A percentile compares a stretch with the other conserved stretches of the same genome.
These are phyloP conservation scores for Wickerhamiella cacticola DNA, from an alignment of 805 yeast species.

Conservation along the genomic window DNA sequence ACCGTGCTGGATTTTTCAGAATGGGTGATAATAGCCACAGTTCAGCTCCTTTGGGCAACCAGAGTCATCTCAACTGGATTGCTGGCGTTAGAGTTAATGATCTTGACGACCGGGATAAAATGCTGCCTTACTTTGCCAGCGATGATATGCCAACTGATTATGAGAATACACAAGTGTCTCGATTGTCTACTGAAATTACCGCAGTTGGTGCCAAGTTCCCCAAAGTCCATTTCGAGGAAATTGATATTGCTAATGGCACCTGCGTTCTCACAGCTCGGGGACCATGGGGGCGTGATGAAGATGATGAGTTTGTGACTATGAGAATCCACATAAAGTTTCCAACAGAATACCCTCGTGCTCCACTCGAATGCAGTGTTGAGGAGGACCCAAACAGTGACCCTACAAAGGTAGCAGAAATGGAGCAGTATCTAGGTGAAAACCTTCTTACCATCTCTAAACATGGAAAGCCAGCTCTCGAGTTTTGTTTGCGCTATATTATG, in stretches of 20 bases:
- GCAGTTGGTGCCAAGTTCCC: slow-evolving; percentile 82
- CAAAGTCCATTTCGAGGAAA: slow-evolving; percentile 70
- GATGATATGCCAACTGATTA: slow-evolving; percentile 22
- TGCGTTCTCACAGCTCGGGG: slow-evolving; percentile 70
- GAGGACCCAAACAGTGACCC: slow-evolving; percentile 58
- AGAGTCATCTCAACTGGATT: slow-evolving; percentile 62
- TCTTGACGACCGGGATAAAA: background rate
- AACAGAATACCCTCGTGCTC: slow-evolving; percentile 50
- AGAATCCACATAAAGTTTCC: slow-evolving; percentile 66
- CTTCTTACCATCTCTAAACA: slow-evolving; percentile 43
- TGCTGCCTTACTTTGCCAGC: slow-evolving; percentile 6
- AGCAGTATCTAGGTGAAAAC: slow-evolving; percentile 42
- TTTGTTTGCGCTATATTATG: slow-evolving; percentile 58
- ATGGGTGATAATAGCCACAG: background rate
- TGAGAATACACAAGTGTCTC: slow-evolving; percentile 17
- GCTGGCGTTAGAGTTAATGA: slow-evolving; percentile 64
- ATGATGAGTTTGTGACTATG: slow-evolving; percentile 45
- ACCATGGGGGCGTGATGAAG: slow-evolving; percentile 43
- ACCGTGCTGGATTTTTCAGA: slow-evolving; percentile 12
- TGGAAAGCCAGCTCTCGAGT: slow-evolving; percentile 64
- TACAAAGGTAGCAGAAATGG: slow-evolving; percentile 40
- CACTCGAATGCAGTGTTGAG: slow-evolving; percentile 56
- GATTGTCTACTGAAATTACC: slow-evolving; percentile 80
- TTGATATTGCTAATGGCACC: slow-evolving; percentile 76
- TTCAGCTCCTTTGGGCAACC: slow-evolving; percentile 7